A percentile compares a stretch with the other conserved stretches of the same genome.
These are phyloP conservation scores for Pyricularia grisea DNA, from an alignment of 2,329 filamentous ascomycete species.

Conservation along the genomic window DNA sequence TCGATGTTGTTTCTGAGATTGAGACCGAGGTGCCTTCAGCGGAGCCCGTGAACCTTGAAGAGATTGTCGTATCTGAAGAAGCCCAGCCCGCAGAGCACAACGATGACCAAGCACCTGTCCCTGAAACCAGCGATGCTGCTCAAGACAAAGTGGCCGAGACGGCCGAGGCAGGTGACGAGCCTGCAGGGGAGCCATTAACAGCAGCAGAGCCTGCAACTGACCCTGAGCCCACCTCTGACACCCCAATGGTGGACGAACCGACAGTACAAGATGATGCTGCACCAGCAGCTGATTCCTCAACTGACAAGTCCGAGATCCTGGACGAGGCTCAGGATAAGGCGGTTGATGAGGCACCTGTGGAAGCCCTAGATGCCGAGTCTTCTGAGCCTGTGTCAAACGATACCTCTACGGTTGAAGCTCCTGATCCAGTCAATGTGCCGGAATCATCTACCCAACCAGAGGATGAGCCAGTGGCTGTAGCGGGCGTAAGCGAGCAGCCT, in stretches of 20 bases:
- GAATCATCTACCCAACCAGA: not conserved
- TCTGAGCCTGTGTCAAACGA: not conserved
- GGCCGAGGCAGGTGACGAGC: not conserved
- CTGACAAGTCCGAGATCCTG: not conserved
- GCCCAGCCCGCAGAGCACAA: conserved; percentile 5
- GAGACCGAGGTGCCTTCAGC: not conserved
- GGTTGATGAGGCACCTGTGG: not conserved
- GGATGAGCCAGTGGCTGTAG: not conserved
- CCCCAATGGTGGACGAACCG: not conserved
- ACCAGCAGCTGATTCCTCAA: not conserved
- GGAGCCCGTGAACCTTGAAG: conserved; percentile 7
- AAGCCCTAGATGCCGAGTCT: not conserved
- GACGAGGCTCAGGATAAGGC: not conserved
- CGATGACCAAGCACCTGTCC: not conserved
- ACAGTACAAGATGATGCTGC: not conserved
- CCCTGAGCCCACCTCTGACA: not conserved
- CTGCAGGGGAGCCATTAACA: not conserved
- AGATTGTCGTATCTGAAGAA: conserved; percentile 9
- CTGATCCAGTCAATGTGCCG: not conserved
- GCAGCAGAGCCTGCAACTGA: too few species aligned
- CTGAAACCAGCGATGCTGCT: conserved; percentile 6
- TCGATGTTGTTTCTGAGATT: conserved; percentile 2
- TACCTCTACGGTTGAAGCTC: not conserved
- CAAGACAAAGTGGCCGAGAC: not conserved
- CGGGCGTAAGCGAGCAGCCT: not conserved